phyloP scores from a whole-genome alignment of 441 rosid genomes.

The Pelargonium australe region DNA sequence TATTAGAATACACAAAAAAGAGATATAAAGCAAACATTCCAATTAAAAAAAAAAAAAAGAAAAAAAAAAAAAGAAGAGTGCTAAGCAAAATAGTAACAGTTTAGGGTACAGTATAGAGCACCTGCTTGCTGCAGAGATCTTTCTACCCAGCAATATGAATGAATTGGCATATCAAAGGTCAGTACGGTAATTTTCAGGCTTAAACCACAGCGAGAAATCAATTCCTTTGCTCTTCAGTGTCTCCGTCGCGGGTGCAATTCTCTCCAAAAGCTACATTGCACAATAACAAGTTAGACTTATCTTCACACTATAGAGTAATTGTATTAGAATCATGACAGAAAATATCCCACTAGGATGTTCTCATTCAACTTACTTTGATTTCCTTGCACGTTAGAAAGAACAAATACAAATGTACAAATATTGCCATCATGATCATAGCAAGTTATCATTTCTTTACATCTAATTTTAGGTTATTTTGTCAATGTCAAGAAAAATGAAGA shows the following conservation, averaged over 20 bases:
- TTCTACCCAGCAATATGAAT: background rate
- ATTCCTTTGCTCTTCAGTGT: slow-evolving; percentile 67
- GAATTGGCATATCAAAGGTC: slow-evolving; percentile 38
- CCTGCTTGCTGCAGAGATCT: slow-evolving; percentile 22
- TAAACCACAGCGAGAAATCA: slow-evolving; percentile 80
- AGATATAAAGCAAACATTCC: background rate
- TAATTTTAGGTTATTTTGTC: background rate
- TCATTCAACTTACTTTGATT: background rate
- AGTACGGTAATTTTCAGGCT: slow-evolving; percentile 68
- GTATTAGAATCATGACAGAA: no score
- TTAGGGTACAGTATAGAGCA: slow-evolving; percentile 12
- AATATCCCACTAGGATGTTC: background rate
- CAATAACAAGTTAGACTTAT: background rate
- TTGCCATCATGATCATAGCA: background rate
- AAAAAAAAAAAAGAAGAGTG: background rate
- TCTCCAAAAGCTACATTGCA: slow-evolving; percentile 61
- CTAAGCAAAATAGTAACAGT: slow-evolving; percentile 6
- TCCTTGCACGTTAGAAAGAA: background rate
- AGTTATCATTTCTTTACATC: background rate
- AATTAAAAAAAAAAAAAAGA: background rate
- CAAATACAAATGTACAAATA: background rate
- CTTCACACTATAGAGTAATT: no score
- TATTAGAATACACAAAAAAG: background rate
- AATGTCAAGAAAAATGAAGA: background rate
- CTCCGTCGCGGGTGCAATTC: slow-evolving; percentile 70